Percentiles rank a stretch among this genome's conserved stretches.
Evolutionary conservation across 78 protist genomes (phyloP).

Genomic region (Chrysochromulina parva): DNA sequence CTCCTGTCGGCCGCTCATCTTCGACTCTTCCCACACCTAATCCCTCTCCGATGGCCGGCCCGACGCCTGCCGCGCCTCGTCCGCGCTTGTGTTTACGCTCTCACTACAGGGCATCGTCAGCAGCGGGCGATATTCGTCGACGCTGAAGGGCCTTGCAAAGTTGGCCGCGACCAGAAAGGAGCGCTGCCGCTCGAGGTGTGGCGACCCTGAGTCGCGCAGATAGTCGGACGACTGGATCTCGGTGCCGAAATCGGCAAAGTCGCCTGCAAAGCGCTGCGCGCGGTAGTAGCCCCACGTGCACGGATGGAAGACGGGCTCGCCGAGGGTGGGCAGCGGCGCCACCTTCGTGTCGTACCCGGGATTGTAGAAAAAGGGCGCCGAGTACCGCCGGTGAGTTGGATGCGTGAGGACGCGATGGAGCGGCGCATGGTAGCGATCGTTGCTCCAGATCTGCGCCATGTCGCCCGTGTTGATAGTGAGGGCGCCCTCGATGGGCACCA

Average conservation of each 20-base stretch:
- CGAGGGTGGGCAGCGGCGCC: not conserved
- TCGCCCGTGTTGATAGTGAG: slow-evolving; percentile 42
- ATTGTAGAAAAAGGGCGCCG: slow-evolving; percentile 33
- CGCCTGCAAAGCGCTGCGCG: slow-evolving; percentile 25
- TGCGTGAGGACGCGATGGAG: not conserved
- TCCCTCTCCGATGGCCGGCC: too few relatives aligned
- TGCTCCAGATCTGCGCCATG: slow-evolving; percentile 37
- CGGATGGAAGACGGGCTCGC: not conserved
- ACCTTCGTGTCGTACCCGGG: not conserved
- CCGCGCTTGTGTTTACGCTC: too few relatives aligned
- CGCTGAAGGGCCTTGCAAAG: not conserved
- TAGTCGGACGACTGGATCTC: slow-evolving; percentile 27
- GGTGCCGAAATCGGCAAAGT: slow-evolving; percentile 5
- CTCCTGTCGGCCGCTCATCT: too few relatives aligned
- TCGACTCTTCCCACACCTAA: too few relatives aligned
- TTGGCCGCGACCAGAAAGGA: not conserved
- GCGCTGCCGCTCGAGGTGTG: not conserved
- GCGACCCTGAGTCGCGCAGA: not conserved
- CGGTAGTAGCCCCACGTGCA: slow-evolving; percentile 20
- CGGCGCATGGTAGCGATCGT: slow-evolving; percentile 19
- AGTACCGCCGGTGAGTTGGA: not conserved
- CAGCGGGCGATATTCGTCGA: not conserved
- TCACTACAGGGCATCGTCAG: not conserved
- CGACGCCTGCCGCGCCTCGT: too few relatives aligned
- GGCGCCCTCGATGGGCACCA: not conserved